A percentile compares a stretch with the other conserved stretches of the same genome.
phyloP scores from a whole-genome alignment of 805 yeast genomes.

The Zygosaccharomyces kombuchaensis region DNA sequence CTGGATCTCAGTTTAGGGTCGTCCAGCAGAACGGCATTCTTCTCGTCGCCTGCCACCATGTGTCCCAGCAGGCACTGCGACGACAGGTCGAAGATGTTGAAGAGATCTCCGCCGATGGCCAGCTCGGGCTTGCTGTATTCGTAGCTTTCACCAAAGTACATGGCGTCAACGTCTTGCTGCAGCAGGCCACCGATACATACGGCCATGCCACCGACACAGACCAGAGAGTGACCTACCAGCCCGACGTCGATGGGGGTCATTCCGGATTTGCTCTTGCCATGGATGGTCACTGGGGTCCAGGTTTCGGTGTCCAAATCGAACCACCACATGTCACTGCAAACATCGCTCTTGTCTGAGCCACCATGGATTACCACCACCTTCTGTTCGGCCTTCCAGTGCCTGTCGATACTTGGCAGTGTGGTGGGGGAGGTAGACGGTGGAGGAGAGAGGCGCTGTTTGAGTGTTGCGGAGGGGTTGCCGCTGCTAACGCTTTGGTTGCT shows the following conservation, averaged over 20 bases:
- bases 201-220: constrained; percentile 22
- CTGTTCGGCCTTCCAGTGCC: constrained; percentile 6
- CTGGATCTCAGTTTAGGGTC: neutral
- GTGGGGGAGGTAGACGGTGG: constrained; percentile 2
- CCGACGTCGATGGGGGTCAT: constrained; percentile 19
- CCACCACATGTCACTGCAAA: constrained; percentile 49
- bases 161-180: constrained; percentile 21
- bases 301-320: constrained; percentile 42
- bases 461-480: neutral
- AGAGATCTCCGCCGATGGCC: constrained; percentile 14
- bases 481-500: neutral
- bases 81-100: constrained; percentile 23
- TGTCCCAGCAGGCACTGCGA: constrained; percentile 22
- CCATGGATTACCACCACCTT: constrained; percentile 36
- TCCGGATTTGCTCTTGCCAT: constrained; percentile 13
- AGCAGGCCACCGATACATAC: constrained; percentile 29
- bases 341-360: constrained; percentile 35
- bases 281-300: constrained; percentile 35
- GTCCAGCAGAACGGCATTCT: neutral
- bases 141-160: constrained; percentile 11
- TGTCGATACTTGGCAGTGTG: constrained; percentile 1
- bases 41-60: constrained; percentile 1
- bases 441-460: constrained; percentile 5
- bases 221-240: constrained; percentile 31
- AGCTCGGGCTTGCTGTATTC: constrained; percentile 2